A percentile compares a stretch with the other conserved stretches of the same genome.
These are phyloP conservation scores for Linum trigynum DNA, from an alignment of 345 rosid genomes.

Conservation along the genomic window DNA sequence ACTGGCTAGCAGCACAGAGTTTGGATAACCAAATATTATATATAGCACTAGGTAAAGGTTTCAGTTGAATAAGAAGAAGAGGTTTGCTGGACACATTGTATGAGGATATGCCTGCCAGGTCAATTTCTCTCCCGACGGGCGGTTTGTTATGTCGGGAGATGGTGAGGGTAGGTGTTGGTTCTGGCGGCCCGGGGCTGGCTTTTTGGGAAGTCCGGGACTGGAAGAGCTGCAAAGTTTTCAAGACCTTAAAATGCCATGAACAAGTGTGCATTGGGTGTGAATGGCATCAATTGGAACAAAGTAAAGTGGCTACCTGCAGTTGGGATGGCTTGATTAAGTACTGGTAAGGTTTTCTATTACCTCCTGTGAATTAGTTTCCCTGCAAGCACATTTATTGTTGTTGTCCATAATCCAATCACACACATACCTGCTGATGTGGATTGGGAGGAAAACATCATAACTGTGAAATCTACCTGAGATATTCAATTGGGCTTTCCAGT, in stretches of 20 bases:
- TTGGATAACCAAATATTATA: slow-evolving; percentile 90
- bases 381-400: too few relatives aligned
- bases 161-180: slow-evolving; percentile 99
- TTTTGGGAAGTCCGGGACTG: too few relatives aligned
- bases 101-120: slow-evolving; percentile 99
- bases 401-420: too few relatives aligned
- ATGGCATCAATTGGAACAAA: slow-evolving; percentile 98
- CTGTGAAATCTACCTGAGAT: too few relatives aligned
- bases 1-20: slow-evolving; percentile 96
- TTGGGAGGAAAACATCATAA: too few relatives aligned
- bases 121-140: slow-evolving; percentile 95
- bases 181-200: too few relatives aligned
- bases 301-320: slow-evolving; percentile 97
- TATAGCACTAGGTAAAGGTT: slow-evolving; percentile 89
- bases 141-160: slow-evolving; percentile 99
- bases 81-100: slow-evolving; percentile 86
- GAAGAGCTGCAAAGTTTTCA: slow-evolving; percentile 94
- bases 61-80: slow-evolving; percentile 93
- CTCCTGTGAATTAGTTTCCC: too few relatives aligned
- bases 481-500: too few relatives aligned
- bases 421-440: too few relatives aligned
- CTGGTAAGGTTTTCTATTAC: slow-evolving; percentile 46
- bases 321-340: slow-evolving; percentile 99
- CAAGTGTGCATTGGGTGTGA: slow-evolving; percentile 84
- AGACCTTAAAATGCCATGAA: slow-evolving; percentile 82